phyloP scores from a whole-genome alignment of 805 yeast species.

The Tetrapisispora arboricola region DNA sequence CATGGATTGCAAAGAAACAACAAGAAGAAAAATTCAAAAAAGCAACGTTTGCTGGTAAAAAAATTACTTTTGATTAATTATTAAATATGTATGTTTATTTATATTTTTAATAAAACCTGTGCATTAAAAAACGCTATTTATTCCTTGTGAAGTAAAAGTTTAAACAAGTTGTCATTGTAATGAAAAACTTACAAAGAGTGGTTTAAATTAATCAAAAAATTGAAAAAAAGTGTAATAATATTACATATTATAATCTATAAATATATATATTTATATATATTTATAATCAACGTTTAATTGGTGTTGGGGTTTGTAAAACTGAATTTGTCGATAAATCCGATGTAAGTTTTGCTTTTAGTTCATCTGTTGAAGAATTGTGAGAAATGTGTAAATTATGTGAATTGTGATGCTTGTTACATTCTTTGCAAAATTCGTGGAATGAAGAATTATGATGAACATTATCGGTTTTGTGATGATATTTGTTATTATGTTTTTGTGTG shows the following conservation, averaged over 20 bases:
- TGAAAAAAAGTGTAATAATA: conserved; percentile 1
- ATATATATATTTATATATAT: not conserved
- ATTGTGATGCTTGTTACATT: not conserved
- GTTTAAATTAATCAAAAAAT: not conserved
- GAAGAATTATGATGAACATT: not conserved
- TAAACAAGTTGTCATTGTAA: no score
- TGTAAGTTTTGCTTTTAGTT: not conserved
- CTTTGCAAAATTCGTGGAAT: conserved; percentile 1
- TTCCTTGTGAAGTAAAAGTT: no score
- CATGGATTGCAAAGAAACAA: conserved; percentile 86
- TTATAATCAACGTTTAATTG: conserved; percentile 1
- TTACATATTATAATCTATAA: conserved; percentile 1
- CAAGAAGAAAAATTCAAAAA: conserved; percentile 57
- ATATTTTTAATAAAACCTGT: not conserved
- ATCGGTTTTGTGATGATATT: not conserved
- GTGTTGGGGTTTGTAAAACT: conserved; percentile 1
- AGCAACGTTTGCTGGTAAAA: conserved; percentile 73
- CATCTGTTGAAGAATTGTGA: conserved; percentile 1
- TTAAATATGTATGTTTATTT: not conserved
- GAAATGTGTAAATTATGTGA: not conserved
- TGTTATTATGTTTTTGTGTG: not conserved
- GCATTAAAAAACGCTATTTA: no score
- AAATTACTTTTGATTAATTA: conserved; percentile 55
- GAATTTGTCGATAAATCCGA: conserved; percentile 1
- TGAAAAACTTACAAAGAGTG: no score